These are phyloP conservation scores for Fusarium sp. DNA, from an alignment of 2,329 filamentous ascomycete genomes.

Conservation along the genomic window DNA sequence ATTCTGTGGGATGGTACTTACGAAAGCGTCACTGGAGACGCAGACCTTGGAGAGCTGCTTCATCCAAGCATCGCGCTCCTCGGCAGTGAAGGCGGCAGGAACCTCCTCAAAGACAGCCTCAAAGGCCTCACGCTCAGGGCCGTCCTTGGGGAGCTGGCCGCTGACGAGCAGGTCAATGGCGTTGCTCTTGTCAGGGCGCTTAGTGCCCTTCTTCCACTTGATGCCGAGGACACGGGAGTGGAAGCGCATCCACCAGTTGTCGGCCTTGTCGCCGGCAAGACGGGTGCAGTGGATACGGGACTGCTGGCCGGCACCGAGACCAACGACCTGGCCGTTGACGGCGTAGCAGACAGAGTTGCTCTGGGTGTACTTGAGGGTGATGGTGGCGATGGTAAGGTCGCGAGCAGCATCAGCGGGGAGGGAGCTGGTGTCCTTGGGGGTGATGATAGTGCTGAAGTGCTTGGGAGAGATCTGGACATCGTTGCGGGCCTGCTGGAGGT, in stretches of 20 bases:
- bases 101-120: constrained; percentile 92
- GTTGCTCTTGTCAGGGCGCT: constrained; percentile 97
- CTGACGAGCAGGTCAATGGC: constrained; percentile 96
- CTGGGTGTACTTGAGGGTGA: constrained; percentile 98
- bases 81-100: constrained; percentile 81
- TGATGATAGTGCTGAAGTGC: constrained; percentile 88
- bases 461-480: constrained; percentile 86
- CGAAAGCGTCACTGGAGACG: constrained; percentile 94
- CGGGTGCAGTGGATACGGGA: constrained; percentile 98
- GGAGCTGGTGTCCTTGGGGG: constrained; percentile 79
- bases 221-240: constrained; percentile 88
- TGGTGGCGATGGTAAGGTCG: constrained; percentile 94
- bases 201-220: constrained; percentile 97
- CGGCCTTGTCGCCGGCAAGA: constrained; percentile 96
- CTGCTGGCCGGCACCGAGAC: constrained; percentile 95
- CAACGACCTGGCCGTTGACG: constrained; percentile 91
- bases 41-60: constrained; percentile 84
- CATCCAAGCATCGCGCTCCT: constrained; percentile 90
- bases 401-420: constrained; percentile 86
- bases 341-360: constrained; percentile 99
- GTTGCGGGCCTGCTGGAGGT: constrained; percentile 91
- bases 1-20: constrained; percentile 62
- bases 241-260: constrained; percentile 99
- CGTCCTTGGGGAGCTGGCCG: constrained; percentile 85
- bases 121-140: constrained; percentile 86